Conservation (phyloP, 768 basidiomycete genomes). For the Russula dissimulans region DNA sequence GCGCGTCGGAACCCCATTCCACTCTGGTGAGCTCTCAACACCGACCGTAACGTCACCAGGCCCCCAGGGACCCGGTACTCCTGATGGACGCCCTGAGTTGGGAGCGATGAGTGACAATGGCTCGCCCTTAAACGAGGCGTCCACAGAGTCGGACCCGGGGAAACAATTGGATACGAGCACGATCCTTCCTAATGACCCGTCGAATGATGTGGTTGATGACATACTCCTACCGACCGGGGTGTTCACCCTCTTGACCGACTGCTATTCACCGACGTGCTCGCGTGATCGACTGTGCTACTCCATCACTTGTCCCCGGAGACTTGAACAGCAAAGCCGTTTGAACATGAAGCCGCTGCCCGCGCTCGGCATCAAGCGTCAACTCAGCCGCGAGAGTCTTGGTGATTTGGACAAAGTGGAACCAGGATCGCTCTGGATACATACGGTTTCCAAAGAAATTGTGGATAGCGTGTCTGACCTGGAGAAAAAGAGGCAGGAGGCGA, state of each 20-base stretch:
- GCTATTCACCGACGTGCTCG: conserved; percentile 96
- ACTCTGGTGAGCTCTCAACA: conserved; percentile 53
- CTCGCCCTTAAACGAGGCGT: conserved; percentile 23
- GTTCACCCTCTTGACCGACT: conserved; percentile 93
- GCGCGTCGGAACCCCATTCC: conserved; percentile 74
- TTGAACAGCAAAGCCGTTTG: conserved; percentile 89
- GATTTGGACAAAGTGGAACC: conserved; percentile 62
- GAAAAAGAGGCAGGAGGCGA: conserved; percentile 94
- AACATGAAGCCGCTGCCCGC: conserved; percentile 94
- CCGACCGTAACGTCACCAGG: conserved; percentile 29
- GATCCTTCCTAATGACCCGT: conserved; percentile 20
- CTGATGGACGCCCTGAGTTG: conserved; percentile 21
- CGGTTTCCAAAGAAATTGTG: conserved; percentile 88
- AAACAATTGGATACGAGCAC: conserved; percentile 22
- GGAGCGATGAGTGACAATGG: conserved; percentile 20
- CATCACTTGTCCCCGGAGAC: conserved; percentile 86
- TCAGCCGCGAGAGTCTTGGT: conserved; percentile 70
- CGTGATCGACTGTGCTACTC: conserved; percentile 93
- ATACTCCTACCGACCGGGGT: conserved; percentile 81
- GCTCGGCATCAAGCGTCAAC: conserved; percentile 57
- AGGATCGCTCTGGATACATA: conserved; percentile 91
- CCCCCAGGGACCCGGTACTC: conserved; percentile 14
- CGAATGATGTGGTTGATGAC: conserved; percentile 36
- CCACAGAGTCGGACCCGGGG: conserved; percentile 24
- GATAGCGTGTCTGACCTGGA: conserved; percentile 88